These are phyloP conservation scores for Heliocybe sulcata DNA, from an alignment of 1,284 basidiomycete species.

Conservation along the genomic window DNA sequence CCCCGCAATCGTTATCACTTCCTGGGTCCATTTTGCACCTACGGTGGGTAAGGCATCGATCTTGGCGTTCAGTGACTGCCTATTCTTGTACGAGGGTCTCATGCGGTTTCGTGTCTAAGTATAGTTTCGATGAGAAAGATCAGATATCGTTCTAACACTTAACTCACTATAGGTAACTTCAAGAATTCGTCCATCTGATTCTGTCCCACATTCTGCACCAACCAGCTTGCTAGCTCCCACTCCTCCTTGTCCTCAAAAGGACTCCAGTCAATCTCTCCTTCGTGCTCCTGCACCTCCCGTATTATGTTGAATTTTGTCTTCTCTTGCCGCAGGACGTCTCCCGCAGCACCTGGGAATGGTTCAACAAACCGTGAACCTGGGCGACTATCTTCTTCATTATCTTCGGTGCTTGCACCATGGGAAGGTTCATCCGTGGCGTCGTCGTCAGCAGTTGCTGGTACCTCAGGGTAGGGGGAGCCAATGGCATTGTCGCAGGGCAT, in stretches of 20 bases:
- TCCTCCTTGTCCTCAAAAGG: conserved; percentile 12
- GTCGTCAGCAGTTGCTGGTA: neutral
- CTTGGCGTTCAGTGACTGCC: conserved; percentile 10
- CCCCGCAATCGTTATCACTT: conserved; percentile 12
- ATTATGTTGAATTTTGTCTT: conserved; percentile 1
- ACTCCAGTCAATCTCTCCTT: conserved; percentile 4
- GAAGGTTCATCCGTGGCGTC: neutral
- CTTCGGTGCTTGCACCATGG: neutral
- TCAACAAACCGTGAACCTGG: neutral
- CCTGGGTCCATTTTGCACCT: conserved; percentile 12
- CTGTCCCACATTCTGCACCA: conserved; percentile 13
- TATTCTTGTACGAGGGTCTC: conserved; percentile 12
- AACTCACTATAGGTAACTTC: conserved; percentile 13
- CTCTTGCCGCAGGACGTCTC: neutral
- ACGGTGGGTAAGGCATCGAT: conserved; percentile 14
- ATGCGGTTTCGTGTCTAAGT: conserved; percentile 5
- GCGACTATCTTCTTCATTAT: neutral
- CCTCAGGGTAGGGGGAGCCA: neutral
- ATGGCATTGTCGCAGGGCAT: neutral
- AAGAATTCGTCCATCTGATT: conserved; percentile 16
- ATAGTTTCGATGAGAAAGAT: neutral
- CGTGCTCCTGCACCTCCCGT: neutral
- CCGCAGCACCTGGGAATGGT: neutral
- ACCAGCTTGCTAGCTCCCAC: conserved; percentile 17
- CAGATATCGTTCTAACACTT: neutral